Evolutionary conservation across 306 rosid species (phyloP), one percentile per base, ranked within the genome.

Genomic region (Cucumis hystrix): DNA sequence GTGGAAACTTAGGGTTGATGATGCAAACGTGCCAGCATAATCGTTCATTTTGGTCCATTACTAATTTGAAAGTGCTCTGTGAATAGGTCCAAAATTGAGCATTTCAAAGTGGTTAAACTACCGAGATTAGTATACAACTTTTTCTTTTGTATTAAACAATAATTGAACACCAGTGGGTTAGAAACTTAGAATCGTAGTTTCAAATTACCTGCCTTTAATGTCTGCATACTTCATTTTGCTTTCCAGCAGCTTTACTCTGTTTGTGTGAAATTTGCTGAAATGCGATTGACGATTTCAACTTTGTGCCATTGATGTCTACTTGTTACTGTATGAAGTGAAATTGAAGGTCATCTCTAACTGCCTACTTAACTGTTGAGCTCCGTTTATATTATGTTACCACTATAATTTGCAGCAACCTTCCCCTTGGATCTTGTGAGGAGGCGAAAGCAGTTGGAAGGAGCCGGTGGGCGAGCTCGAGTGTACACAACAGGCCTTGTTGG

Each of bases 361-460:
- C 54, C 45, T 58, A 40, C 23, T 57, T 39, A 35, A 58, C 56
- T 28, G 43, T 62, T 39, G 78, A 40, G 67, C 77, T 80, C 78
- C 76, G 80, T 65, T 80, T 66, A 85, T 66, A 85, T 87, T 52
- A 37, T 80, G 23, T 76, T 82, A 57, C 80, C 35, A 21, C 64
- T 82, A 45, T 80, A 75, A 69, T 77, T 25, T 91, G 97, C 96
- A 92, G 98, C 96, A 73, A 96, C 99, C 28, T 96, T 92, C 83
- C 99, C 99, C 16, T 78, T 96, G 90, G 99, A 96, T 84, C 97
- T 96, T 69, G 98, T 96, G 82, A 89, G 99, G 71, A 89, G 99
- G 59, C 84, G 99, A 73, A 96, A 91, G 85, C 99, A 96, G 80
- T 81, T 96, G 89, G 99, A 96, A 80, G 99, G 99, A 49, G 99